These are phyloP conservation scores for Trametes sp. DNA, from an alignment of 1,284 basidiomycete genomes.

Conservation along the genomic window DNA sequence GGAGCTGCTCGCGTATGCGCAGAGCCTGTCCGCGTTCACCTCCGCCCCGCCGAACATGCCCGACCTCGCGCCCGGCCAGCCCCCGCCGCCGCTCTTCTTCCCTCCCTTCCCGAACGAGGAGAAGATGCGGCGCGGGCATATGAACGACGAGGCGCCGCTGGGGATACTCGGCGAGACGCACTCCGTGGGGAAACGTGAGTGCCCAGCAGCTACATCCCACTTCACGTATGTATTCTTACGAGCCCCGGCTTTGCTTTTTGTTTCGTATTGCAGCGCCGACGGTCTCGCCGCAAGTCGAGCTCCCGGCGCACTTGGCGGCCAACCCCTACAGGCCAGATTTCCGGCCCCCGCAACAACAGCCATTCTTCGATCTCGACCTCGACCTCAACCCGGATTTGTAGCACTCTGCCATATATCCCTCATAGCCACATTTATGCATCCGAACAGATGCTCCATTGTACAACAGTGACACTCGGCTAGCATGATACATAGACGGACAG, in stretches of 20 bases:
- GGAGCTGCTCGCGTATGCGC: slow-evolving; percentile 80
- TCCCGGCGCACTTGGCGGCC: slow-evolving; percentile 57
- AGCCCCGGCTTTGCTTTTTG: neutral
- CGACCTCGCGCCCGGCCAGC: slow-evolving; percentile 71
- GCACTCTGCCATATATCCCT: neutral
- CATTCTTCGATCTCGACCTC: slow-evolving; percentile 76
- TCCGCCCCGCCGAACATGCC: slow-evolving; percentile 87
- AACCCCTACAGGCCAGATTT: slow-evolving; percentile 76
- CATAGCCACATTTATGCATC: neutral
- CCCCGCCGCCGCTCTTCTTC: slow-evolving; percentile 79
- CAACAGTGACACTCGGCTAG: neutral
- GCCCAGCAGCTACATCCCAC: neutral
- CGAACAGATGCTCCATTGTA: slow-evolving; percentile 1
- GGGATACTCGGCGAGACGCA: slow-evolving; percentile 80
- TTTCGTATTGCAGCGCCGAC: slow-evolving; percentile 54
- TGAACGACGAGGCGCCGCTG: slow-evolving; percentile 80
- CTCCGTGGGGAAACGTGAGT: slow-evolving; percentile 71
- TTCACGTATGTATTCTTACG: neutral
- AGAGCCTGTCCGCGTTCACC: slow-evolving; percentile 81
- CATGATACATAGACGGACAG: slow-evolving; percentile 12
- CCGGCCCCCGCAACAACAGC: slow-evolving; percentile 62
- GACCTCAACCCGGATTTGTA: slow-evolving; percentile 81
- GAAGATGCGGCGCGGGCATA: slow-evolving; percentile 80
- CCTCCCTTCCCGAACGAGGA: slow-evolving; percentile 89
- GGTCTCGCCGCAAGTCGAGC: slow-evolving; percentile 60